Conservation (phyloP, 177 flowering plant genomes). For the Vitis hybrid region DNA sequence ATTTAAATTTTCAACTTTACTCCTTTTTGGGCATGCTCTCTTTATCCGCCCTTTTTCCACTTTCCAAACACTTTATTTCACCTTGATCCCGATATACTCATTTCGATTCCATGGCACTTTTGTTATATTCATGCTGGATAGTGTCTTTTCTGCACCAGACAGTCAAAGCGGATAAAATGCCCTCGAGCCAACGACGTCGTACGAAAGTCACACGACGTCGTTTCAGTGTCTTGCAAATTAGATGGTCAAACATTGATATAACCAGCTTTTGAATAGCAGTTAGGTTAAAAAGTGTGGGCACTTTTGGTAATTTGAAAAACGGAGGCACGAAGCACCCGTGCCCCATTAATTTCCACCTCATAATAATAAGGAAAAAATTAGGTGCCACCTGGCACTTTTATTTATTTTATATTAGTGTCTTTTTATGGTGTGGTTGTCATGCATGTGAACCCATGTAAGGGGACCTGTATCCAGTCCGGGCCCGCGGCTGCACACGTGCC, state of each 20-base stretch:
- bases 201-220: too few species aligned
- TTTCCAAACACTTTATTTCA: too few species aligned
- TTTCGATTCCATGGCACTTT: constrained; percentile 1
- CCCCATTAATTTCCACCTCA: constrained; percentile 12
- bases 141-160: neutral
- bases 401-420: neutral
- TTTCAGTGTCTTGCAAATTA: too few species aligned
- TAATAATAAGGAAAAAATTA: too few species aligned
- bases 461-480: constrained; percentile 13
- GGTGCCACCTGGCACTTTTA: neutral
- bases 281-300: constrained; percentile 1
- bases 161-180: constrained; percentile 12
- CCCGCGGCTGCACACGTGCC: neutral
- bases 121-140: neutral
- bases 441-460: constrained; percentile 21
- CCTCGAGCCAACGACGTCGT: constrained; percentile 1
- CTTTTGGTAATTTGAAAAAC: constrained; percentile 3
- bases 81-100: too few species aligned
- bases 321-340: constrained; percentile 46
- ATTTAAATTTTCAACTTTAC: too few species aligned
- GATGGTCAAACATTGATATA: neutral
- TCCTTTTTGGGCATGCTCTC: too few species aligned
- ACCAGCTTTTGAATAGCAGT: constrained; percentile 10
- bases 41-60: too few species aligned
- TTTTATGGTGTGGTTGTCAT: constrained; percentile 19